phyloP scores from a whole-genome alignment of 257 asterid genomes.

The Avicennia marina region DNA sequence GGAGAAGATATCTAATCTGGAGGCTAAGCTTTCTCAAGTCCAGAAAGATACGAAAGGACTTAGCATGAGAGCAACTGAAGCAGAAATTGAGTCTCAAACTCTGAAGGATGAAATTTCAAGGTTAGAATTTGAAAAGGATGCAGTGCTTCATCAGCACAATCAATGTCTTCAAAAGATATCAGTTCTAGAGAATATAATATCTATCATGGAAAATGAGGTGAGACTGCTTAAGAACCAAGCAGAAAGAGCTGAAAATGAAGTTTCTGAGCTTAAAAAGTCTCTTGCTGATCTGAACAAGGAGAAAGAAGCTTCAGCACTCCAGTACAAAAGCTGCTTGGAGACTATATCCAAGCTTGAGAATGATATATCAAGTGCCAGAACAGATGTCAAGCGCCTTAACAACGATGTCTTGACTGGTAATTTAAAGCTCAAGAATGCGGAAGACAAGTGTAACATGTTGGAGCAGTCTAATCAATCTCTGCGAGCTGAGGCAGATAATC shows the following conservation, averaged over 20 bases:
- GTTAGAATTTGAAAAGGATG: constrained; percentile 56
- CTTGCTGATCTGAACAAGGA: constrained; percentile 51
- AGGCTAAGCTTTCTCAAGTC: constrained; percentile 39
- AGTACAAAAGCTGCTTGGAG: constrained; percentile 72
- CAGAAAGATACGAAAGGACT: constrained; percentile 36
- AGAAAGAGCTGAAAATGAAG: constrained; percentile 65
- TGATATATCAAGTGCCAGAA: constrained; percentile 44
- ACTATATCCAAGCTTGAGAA: constrained; percentile 68
- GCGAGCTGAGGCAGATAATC: constrained; percentile 62
- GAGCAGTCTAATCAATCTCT: constrained; percentile 67
- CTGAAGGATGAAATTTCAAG: constrained; percentile 50
- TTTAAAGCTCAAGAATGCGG: constrained; percentile 50
- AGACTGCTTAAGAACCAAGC: constrained; percentile 49
- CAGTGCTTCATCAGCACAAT: constrained; percentile 33
- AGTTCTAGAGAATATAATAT: constrained; percentile 50
- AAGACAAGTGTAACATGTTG: constrained; percentile 53
- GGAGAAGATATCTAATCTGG: constrained; percentile 52
- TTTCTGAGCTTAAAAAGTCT: constrained; percentile 43
- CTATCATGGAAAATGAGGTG: constrained; percentile 44
- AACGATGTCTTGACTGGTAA: constrained; percentile 40
- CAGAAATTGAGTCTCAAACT: constrained; percentile 48
- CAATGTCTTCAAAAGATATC: constrained; percentile 49
- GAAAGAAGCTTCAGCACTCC: constrained; percentile 55
- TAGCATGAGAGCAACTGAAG: constrained; percentile 33
- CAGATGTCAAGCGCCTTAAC: constrained; percentile 62